These are phyloP conservation scores for Spergularia marina DNA, from an alignment of 148 eudicot genomes.

Conservation along the genomic window DNA sequence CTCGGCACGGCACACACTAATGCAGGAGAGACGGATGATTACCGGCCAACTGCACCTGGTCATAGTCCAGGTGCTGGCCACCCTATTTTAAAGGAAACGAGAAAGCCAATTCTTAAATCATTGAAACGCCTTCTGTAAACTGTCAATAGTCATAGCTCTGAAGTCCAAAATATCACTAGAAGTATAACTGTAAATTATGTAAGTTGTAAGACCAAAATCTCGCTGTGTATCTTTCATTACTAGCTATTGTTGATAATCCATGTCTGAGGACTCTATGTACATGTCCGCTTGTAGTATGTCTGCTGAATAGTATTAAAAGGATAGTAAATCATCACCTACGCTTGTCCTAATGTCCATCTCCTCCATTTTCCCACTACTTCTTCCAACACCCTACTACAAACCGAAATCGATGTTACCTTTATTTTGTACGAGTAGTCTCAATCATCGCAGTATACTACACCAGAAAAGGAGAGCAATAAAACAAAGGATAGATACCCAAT, in stretches of 20 bases:
- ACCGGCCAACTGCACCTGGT: slow-evolving; percentile 41
- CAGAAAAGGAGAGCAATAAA: too few relatives aligned
- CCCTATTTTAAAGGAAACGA: slow-evolving; percentile 17
- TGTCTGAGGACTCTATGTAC: background rate
- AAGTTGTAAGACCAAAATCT: background rate
- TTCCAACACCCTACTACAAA: too few relatives aligned
- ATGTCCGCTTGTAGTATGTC: background rate
- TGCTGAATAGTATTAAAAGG: background rate
- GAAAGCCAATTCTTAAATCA: slow-evolving; percentile 32
- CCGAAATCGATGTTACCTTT: too few relatives aligned
- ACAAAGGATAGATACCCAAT: too few relatives aligned
- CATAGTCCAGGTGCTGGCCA: slow-evolving; percentile 68
- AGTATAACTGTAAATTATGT: background rate
- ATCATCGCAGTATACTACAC: too few relatives aligned
- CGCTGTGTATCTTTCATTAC: background rate
- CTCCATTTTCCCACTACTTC: background rate
- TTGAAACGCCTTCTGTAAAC: background rate
- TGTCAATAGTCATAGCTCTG: background rate
- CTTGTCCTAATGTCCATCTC: background rate
- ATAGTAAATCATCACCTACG: background rate
- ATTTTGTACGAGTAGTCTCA: too few relatives aligned
- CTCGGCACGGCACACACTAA: slow-evolving; percentile 12
- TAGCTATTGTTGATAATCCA: background rate
- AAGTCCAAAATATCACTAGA: slow-evolving; percentile 1
- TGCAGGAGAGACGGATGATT: slow-evolving; percentile 30